These are phyloP conservation scores for Cinnamomum micranthum DNA, from an alignment of 164 flowering plant genomes.

Conservation along the genomic window DNA sequence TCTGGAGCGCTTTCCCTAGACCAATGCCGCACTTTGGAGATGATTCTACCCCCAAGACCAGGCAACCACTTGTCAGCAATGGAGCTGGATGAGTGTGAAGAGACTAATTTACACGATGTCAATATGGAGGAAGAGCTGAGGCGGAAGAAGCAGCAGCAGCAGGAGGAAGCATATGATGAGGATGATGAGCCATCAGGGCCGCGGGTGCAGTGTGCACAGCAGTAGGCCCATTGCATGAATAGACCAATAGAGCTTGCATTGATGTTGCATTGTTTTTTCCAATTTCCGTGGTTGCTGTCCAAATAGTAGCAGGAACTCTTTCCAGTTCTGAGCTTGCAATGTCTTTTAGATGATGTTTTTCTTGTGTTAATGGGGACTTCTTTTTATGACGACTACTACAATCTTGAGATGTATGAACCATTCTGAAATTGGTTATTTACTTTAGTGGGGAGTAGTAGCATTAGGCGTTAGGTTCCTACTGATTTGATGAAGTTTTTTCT, in stretches of 20 bases:
- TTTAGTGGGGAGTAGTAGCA: neutral
- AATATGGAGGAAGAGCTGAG: conserved; percentile 59
- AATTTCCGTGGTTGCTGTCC: neutral
- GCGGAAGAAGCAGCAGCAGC: conserved; percentile 41
- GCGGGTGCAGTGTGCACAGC: conserved; percentile 71
- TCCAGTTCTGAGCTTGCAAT: neutral
- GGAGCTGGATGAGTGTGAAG: conserved; percentile 62
- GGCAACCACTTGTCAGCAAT: conserved; percentile 32
- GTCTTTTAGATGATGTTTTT: neutral
- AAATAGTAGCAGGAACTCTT: no score
- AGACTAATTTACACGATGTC: conserved; percentile 60
- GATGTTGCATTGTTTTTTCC: neutral
- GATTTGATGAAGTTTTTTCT: neutral
- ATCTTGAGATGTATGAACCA: neutral
- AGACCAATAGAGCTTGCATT: neutral
- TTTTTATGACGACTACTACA: neutral
- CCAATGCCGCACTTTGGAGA: conserved; percentile 37
- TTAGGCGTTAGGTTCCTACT: neutral
- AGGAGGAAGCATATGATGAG: conserved; percentile 51
- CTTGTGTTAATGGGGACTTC: neutral
- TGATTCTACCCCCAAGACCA: conserved; percentile 33
- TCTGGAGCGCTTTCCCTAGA: conserved; percentile 43
- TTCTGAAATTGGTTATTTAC: neutral
- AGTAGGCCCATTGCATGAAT: conserved; percentile 17
- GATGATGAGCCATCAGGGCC: conserved; percentile 39